These are phyloP conservation scores for Xanthoconium separans DNA, from an alignment of 1,284 basidiomycete genomes.

Conservation along the genomic window DNA sequence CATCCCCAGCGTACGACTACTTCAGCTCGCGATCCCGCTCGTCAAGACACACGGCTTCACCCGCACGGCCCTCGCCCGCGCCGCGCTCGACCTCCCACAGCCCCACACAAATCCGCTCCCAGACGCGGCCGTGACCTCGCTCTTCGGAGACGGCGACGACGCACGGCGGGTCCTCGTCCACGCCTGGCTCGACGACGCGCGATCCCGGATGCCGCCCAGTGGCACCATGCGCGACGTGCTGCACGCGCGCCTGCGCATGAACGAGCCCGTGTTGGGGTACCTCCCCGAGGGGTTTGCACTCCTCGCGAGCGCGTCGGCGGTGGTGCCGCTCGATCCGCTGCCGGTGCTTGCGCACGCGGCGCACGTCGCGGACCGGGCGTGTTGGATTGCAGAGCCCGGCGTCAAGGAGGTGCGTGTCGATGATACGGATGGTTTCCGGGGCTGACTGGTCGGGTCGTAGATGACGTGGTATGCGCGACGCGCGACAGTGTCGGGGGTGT, in stretches of 20 bases:
- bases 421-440: too few species aligned
- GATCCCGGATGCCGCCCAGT: conserved; percentile 46
- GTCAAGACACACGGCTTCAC: conserved; percentile 70
- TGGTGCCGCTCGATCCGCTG: conserved; percentile 48
- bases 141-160: conserved; percentile 70
- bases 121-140: conserved; percentile 64
- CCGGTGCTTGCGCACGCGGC: conserved; percentile 60
- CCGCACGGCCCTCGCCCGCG: conserved; percentile 61
- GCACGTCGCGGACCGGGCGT: conserved; percentile 67
- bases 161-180: conserved; percentile 62
- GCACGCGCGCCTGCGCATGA: conserved; percentile 53
- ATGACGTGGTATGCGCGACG: conserved; percentile 67
- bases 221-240: conserved; percentile 48
- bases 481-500: conserved; percentile 59
- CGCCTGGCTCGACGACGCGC: conserved; percentile 69
- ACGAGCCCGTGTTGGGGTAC: conserved; percentile 59
- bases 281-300: conserved; percentile 65
- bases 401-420: conserved; percentile 49
- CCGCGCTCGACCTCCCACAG: conserved; percentile 53
- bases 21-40: conserved; percentile 62
- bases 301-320: conserved; percentile 49
- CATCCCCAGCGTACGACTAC: conserved; percentile 36
- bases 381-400: conserved; percentile 50
- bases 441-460: conserved; percentile 33
- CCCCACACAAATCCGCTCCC: conserved; percentile 60